Conservation (phyloP, 2,329 filamentous ascomycete species). For the Ophiostoma montium region DNA sequence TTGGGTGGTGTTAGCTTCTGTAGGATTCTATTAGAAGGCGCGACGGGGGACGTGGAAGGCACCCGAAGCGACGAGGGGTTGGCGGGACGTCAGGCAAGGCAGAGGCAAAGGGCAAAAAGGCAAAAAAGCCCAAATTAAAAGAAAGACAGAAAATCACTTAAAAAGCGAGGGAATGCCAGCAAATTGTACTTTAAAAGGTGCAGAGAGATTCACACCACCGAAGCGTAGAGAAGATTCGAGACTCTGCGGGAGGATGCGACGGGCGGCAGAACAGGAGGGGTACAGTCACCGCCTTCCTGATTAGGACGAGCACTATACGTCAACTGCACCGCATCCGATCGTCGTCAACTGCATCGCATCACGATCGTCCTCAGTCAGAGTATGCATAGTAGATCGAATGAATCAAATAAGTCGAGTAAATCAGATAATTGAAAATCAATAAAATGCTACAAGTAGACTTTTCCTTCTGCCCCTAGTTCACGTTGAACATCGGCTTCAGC, state of each 20-base stretch:
- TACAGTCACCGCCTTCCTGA: no score
- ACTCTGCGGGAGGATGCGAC: no score
- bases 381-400: not conserved
- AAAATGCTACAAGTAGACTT: constrained; percentile 1
- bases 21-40: not conserved
- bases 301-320: no score
- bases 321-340: no score
- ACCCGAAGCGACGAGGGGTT: constrained; percentile 1
- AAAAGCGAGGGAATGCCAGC: not conserved
- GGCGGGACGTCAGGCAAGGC: no score
- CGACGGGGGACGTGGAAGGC: not conserved
- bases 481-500: constrained; percentile 88
- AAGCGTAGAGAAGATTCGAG: constrained; percentile 11
- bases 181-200: not conserved
- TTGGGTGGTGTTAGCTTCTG: not conserved
- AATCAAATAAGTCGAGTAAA: not conserved
- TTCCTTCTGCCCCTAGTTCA: constrained; percentile 35
- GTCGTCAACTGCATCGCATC: not conserved
- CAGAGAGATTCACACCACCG: not conserved
- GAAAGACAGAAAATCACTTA: not conserved
- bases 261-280: no score
- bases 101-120: not conserved
- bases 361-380: no score
- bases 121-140: not conserved
- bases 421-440: not conserved